Evolutionary conservation across 768 basidiomycete species (phyloP), one percentile per base, ranked within the genome.

Genomic region (Leccinum obscurum): DNA sequence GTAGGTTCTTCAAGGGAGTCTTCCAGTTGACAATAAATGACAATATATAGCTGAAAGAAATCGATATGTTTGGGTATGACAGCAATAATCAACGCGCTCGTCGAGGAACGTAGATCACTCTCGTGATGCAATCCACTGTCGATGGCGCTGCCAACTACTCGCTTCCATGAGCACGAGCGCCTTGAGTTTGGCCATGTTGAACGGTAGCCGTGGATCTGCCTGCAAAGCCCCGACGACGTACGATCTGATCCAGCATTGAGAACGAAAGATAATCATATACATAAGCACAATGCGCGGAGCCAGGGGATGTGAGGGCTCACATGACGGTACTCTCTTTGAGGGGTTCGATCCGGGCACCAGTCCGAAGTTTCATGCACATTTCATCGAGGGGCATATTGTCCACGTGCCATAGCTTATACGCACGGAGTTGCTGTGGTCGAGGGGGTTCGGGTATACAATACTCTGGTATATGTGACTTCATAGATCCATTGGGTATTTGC

Each of bases 281-380:
- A 17, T 46, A 15, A 53, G 41, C 30, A 58, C 48, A 20, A 46
- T 46, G 44, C 20, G 20, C 20, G 17, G 13, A 15, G 37, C 6
- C 37, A 37, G 0, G 37, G 3, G 5, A 30, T 49, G 28, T 28
- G 4, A 17, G 13, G 6, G 69, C 78, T 64, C 52, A 82, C 80
- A 83, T 82, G 46, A 82, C 81, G 2, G 81, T 80, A 51, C 77
- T 74, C 55, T 77, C 73, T 50, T 77, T 77, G 46, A 83, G 72
- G 17, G 81, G 82, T 56, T 80, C 75, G 28, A 73, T 64, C 55
- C 64, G 62, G 13, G 34, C 54, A 10, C 64, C 68, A 14, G 64
- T 73, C 54, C 77, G 67, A 53, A 82, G 71, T 26, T 59, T 59
- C 32, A 73, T 71, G 50, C 81, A 79, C 60, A 82, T 81, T 37